Percentiles rank a stretch among this genome's conserved stretches.
These are phyloP conservation scores for Spathaspora girioi DNA, from an alignment of 805 yeast species.

Conservation along the genomic window DNA sequence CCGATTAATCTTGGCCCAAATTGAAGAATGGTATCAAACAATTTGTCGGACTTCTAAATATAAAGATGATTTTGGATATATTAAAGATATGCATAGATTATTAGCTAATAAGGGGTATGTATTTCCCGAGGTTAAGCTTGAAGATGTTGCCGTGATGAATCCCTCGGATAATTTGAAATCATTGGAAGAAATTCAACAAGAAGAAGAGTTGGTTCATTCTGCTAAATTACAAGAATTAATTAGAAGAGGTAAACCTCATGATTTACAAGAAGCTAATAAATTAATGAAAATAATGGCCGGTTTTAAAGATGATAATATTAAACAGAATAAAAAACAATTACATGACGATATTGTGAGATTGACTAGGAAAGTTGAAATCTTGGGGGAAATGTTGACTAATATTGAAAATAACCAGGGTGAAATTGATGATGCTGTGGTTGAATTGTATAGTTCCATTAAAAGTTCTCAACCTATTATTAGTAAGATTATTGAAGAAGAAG, in stretches of 20 bases:
- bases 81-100: conserved; percentile 93
- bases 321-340: conserved; percentile 73
- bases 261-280: conserved; percentile 92
- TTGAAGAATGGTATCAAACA: conserved; percentile 97
- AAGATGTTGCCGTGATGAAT: conserved; percentile 89
- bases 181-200: conserved; percentile 85
- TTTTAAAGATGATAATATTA: conserved; percentile 76
- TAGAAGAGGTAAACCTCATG: conserved; percentile 93
- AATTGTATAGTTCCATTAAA: conserved; percentile 73
- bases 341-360: conserved; percentile 81
- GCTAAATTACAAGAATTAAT: conserved; percentile 95
- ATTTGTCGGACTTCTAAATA: conserved; percentile 85
- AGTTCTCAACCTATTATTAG: conserved; percentile 84
- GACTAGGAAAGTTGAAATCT: conserved; percentile 78
- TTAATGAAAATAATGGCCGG: conserved; percentile 99
- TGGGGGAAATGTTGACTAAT: conserved; percentile 77
- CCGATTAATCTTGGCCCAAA: conserved; percentile 77
- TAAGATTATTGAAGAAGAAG: conserved; percentile 76
- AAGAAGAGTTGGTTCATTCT: conserved; percentile 87
- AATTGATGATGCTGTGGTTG: conserved; percentile 67
- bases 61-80: conserved; percentile 86
- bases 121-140: conserved; percentile 87
- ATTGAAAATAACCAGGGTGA: conserved; percentile 36
- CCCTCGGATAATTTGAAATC: conserved; percentile 86
- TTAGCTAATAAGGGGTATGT: conserved; percentile 85